Percentiles rank a stretch among this genome's conserved stretches.
Conservation (phyloP, 768 basidiomycete genomes). For the Porphyrellus cyaneotinctus region DNA sequence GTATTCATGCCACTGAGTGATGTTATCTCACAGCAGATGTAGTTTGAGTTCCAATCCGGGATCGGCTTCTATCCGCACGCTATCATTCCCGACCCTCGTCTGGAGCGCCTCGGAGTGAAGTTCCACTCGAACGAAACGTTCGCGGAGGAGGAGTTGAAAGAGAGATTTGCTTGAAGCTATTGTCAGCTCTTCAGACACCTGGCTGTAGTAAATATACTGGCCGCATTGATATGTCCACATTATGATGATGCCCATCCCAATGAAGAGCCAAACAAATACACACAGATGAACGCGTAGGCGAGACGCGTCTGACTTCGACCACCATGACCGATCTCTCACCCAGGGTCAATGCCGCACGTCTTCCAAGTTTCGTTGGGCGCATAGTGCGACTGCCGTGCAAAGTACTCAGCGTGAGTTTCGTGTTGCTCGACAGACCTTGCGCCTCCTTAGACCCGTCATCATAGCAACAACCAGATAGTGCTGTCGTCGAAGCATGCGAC, state of each 20-base stretch:
- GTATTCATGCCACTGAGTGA: background rate
- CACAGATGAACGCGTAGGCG: slow-evolving; percentile 12
- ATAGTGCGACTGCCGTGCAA: slow-evolving; percentile 62
- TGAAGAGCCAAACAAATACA: slow-evolving; percentile 5
- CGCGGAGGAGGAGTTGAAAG: slow-evolving; percentile 19
- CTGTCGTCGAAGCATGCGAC: slow-evolving; percentile 63
- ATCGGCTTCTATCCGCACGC: slow-evolving; percentile 19
- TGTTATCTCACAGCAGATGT: background rate
- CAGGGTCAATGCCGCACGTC: slow-evolving; percentile 60
- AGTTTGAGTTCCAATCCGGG: slow-evolving; percentile 27
- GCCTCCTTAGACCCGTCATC: background rate
- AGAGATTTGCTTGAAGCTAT: slow-evolving; percentile 10
- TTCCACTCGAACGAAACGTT: slow-evolving; percentile 21
- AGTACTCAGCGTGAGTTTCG: slow-evolving; percentile 45
- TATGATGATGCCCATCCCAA: too few species aligned
- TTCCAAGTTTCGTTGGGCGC: slow-evolving; percentile 48
- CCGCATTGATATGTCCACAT: too few species aligned
- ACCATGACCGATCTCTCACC: slow-evolving; percentile 34
- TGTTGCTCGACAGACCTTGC: background rate
- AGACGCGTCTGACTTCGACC: slow-evolving; percentile 5
- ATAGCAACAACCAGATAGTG: slow-evolving; percentile 39
- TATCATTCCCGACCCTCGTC: slow-evolving; percentile 24
- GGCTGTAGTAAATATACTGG: too few species aligned
- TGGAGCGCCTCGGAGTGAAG: slow-evolving; percentile 25
- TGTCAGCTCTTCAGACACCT: too few species aligned